Evolutionary conservation across 2,329 filamentous ascomycete genomes (phyloP).

Genomic region (Mycosphaerelloides madeirae): DNA sequence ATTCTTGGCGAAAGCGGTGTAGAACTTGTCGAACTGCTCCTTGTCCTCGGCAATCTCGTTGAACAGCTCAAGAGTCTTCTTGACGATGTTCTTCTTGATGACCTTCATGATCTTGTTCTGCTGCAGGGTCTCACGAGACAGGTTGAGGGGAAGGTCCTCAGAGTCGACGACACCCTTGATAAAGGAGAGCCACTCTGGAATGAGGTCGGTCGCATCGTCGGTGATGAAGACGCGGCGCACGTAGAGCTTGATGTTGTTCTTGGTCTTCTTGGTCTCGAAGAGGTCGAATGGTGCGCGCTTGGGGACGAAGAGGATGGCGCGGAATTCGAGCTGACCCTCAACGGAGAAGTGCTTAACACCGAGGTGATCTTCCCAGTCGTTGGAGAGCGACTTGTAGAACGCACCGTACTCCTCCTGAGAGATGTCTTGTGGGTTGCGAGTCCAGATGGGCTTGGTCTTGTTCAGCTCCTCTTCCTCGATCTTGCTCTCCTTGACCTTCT

Average conservation of each 20-base stretch:
- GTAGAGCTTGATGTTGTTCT: constrained; percentile 99
- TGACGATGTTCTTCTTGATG: constrained; percentile 99
- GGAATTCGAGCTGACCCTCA: constrained; percentile 99
- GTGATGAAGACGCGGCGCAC: constrained; percentile 99
- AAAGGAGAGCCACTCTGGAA: constrained; percentile 98
- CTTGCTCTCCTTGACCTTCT: constrained; percentile 98
- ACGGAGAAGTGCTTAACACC: constrained; percentile 99
- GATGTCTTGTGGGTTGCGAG: constrained; percentile 94
- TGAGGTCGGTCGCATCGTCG: constrained; percentile 96
- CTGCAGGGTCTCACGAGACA: constrained; percentile 99
- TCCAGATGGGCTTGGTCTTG: constrained; percentile 99
- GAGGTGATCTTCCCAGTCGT: constrained; percentile 99
- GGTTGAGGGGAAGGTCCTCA: constrained; percentile 97
- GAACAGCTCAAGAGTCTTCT: constrained; percentile 99
- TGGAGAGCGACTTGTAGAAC: constrained; percentile 99
- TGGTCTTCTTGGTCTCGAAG: constrained; percentile 99
- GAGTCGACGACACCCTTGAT: constrained; percentile 99
- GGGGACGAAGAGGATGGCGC: constrained; percentile 97
- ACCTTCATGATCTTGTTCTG: constrained; percentile 99
- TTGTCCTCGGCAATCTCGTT: constrained; percentile 98
- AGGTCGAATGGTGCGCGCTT: constrained; percentile 99
- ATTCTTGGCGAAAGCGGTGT: constrained; percentile 99
- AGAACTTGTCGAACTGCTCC: constrained; percentile 99
- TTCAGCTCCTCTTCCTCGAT: constrained; percentile 99
- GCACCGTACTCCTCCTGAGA: constrained; percentile 92